Conservation (phyloP, 2,329 filamentous ascomycete species). For the Monosporascus sp. region DNA sequence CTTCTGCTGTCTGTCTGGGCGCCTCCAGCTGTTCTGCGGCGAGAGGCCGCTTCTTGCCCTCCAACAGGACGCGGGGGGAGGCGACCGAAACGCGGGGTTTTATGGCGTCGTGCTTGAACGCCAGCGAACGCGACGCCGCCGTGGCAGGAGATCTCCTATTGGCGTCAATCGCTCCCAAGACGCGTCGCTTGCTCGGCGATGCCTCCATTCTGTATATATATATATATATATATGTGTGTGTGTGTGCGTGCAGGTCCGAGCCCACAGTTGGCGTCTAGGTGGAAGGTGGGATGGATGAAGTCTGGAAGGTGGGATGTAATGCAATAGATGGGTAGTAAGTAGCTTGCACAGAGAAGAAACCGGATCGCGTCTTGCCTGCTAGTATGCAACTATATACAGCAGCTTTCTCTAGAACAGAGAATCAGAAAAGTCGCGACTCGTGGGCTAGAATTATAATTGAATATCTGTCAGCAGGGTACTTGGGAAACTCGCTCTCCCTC, state of each 20-base stretch:
- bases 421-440: too few species aligned
- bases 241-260: neutral
- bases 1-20: conserved; percentile 1
- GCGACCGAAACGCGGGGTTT: conserved; percentile 7
- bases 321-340: too few species aligned
- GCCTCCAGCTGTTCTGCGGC: conserved; percentile 5
- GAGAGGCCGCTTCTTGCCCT: conserved; percentile 13
- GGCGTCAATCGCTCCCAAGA: conserved; percentile 19
- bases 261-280: too few species aligned
- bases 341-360: too few species aligned
- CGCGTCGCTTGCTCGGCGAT: conserved; percentile 25
- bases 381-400: too few species aligned
- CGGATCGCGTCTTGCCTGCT: too few species aligned
- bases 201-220: conserved; percentile 14
- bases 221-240: neutral
- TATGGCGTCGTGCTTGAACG: conserved; percentile 10
- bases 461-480: too few species aligned
- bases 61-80: conserved; percentile 1
- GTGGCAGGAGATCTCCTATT: conserved; percentile 19
- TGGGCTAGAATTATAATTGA: too few species aligned
- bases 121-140: conserved; percentile 4
- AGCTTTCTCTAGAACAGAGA: too few species aligned
- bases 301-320: too few species aligned
- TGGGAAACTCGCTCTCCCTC: too few species aligned
- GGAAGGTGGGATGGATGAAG: too few species aligned